Evolutionary conservation across 2,329 filamentous ascomycete genomes (phyloP).

Genomic region (Alternaria metachromatica): DNA sequence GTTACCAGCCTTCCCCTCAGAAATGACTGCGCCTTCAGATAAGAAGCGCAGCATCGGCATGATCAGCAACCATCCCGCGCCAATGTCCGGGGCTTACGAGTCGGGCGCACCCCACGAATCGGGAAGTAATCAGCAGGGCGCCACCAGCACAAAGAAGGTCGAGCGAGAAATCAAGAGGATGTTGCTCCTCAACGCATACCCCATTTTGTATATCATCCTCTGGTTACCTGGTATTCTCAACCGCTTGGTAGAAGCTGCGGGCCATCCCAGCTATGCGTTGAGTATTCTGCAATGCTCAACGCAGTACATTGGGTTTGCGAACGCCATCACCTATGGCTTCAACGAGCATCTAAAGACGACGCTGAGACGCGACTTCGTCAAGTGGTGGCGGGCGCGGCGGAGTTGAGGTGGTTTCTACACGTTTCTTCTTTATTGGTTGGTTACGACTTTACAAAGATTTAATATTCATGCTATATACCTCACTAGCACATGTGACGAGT

Average conservation of each 20-base stretch:
- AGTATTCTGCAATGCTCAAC: constrained; percentile 24
- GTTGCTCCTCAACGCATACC: constrained; percentile 44
- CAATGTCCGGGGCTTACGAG: not conserved
- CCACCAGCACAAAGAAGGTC: not conserved
- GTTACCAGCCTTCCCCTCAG: not conserved
- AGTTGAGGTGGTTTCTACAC: not conserved
- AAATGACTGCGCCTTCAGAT: not conserved
- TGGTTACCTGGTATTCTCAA: constrained; percentile 44
- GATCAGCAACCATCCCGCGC: not conserved
- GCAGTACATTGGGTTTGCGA: constrained; percentile 30
- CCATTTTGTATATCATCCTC: constrained; percentile 41
- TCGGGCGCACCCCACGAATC: not conserved
- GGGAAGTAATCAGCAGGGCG: not conserved
- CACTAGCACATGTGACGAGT: not conserved
- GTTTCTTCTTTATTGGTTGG: not conserved
- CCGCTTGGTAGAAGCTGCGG: constrained; percentile 26
- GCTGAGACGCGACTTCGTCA: not conserved
- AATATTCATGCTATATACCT: not conserved
- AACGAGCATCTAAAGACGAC: constrained; percentile 21
- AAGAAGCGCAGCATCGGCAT: not conserved
- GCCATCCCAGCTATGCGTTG: constrained; percentile 10
- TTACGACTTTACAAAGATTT: not conserved
- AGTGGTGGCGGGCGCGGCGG: not conserved
- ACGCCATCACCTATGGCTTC: constrained; percentile 26
- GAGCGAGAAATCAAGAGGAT: constrained; percentile 35